Evolutionary conservation across 225 moss, liverwort and hornwort genomes (phyloP).

Genomic region (Asterella californica): DNA sequence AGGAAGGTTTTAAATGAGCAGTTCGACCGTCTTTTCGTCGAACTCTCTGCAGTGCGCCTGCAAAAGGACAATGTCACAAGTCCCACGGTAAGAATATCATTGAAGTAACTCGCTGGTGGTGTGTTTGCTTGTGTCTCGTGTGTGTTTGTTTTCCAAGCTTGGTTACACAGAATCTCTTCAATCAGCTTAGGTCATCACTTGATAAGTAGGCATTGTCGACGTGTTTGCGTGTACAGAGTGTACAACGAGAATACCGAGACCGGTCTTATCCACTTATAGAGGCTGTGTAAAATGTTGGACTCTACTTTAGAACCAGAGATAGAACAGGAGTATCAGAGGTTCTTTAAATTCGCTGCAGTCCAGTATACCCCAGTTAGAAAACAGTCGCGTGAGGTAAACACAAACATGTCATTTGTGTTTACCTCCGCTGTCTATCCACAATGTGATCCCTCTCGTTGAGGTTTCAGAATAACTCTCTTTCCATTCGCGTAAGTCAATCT

Average conservation of each 20-base stretch:
- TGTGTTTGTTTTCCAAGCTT: neutral
- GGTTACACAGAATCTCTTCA: too few species aligned
- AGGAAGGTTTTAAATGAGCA: slow-evolving; percentile 50
- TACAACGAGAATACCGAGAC: neutral
- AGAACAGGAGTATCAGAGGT: too few species aligned
- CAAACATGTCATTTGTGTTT: neutral
- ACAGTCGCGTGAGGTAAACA: neutral
- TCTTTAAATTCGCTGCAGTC: neutral
- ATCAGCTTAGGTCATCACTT: neutral
- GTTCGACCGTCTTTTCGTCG: slow-evolving; percentile 52
- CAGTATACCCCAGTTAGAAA: neutral
- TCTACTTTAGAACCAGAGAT: neutral
- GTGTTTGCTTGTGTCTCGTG: neutral
- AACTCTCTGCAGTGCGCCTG: slow-evolving; percentile 38
- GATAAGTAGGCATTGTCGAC: neutral
- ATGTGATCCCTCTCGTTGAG: too few species aligned
- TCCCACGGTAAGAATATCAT: slow-evolving; percentile 17
- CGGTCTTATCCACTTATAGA: neutral
- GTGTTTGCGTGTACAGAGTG: neutral
- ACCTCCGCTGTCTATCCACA: neutral
- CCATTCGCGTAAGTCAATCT: too few species aligned
- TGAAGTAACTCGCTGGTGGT: neutral
- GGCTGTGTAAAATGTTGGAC: neutral
- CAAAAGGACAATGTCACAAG: slow-evolving; percentile 14
- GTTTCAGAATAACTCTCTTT: too few species aligned